phyloP scores from a whole-genome alignment of 2,329 filamentous ascomycete genomes.

The Cladosporium sp. region DNA sequence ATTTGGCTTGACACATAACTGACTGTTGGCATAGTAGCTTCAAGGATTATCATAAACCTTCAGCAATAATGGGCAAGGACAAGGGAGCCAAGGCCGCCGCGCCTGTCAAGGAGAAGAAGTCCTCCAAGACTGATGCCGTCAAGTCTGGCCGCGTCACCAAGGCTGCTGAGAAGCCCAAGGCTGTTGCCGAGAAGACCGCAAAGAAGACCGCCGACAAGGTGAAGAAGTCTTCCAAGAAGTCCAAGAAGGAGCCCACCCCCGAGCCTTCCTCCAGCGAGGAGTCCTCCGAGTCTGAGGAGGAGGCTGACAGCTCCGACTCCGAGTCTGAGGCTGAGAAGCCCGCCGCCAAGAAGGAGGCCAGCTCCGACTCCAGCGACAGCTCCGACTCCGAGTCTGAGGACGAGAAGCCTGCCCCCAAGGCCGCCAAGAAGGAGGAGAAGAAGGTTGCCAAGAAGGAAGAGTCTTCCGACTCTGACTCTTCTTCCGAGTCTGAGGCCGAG shows the following conservation, averaged over 20 bases:
- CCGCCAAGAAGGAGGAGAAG: constrained; percentile 36
- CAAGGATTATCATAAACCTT: constrained; percentile 35
- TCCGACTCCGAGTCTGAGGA: constrained; percentile 21
- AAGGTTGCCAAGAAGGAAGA: constrained; percentile 27
- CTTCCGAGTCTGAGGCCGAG: constrained; percentile 12
- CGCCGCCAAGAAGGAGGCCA: constrained; percentile 20
- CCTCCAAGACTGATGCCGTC: constrained; percentile 43
- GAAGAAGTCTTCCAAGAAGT: constrained; percentile 49
- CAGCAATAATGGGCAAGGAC: constrained; percentile 46
- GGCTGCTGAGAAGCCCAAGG: constrained; percentile 63
- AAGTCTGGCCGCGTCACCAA: constrained; percentile 70
- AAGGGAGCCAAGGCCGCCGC: constrained; percentile 40
- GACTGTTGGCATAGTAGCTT: constrained; percentile 17
- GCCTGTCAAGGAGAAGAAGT: constrained; percentile 31
- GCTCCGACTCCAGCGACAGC: constrained; percentile 33
- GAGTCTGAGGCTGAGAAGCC: constrained; percentile 16
- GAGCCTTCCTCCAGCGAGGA: constrained; percentile 35
- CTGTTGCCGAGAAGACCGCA: constrained; percentile 53
- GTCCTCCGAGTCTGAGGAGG: constrained; percentile 13
- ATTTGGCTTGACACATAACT: constrained; percentile 25
- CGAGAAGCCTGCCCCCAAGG: constrained; percentile 25
- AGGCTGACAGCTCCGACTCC: constrained; percentile 23
- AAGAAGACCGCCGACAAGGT: constrained; percentile 50
- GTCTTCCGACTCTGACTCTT: constrained; percentile 28
- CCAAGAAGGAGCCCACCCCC: constrained; percentile 49